A percentile compares a stretch with the other conserved stretches of the same genome.
Conservation (phyloP, 768 basidiomycete species). For the Boletus insuetus region DNA sequence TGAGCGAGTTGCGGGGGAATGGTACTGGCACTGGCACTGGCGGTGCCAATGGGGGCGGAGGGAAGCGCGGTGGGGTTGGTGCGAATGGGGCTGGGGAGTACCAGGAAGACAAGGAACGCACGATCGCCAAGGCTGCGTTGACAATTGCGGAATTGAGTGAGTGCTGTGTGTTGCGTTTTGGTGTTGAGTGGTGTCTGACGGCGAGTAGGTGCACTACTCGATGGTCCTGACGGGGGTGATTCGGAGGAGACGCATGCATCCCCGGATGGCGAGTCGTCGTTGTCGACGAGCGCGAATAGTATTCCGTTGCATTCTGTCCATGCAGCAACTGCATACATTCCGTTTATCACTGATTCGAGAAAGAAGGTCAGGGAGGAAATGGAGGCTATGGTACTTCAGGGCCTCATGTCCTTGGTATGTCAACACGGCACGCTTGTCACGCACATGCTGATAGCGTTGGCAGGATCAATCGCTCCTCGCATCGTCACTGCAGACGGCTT, state of each 20-base stretch:
- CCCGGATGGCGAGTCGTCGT: slow-evolving; percentile 7
- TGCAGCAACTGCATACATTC: slow-evolving; percentile 66
- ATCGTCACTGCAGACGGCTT: slow-evolving; percentile 92
- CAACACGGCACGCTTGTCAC: too few relatives aligned
- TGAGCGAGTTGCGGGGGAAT: slow-evolving; percentile 62
- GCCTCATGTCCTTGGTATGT: slow-evolving; percentile 68
- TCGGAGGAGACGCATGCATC: neutral
- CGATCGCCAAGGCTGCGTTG: slow-evolving; percentile 91
- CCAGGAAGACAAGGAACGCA: slow-evolving; percentile 82
- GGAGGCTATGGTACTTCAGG: slow-evolving; percentile 85
- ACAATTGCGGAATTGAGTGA: slow-evolving; percentile 87
- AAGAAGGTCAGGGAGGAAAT: slow-evolving; percentile 77
- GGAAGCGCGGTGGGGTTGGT: too few relatives aligned
- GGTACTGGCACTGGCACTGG: too few relatives aligned
- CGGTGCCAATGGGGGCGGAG: too few relatives aligned
- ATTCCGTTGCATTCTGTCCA: slow-evolving; percentile 72
- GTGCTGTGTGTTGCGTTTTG: slow-evolving; percentile 22
- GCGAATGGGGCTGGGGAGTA: slow-evolving; percentile 29
- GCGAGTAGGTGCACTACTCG: slow-evolving; percentile 47
- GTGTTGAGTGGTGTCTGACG: neutral
- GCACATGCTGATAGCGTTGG: neutral
- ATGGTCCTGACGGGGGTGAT: slow-evolving; percentile 34
- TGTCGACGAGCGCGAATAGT: slow-evolving; percentile 20
- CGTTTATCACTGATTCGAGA: slow-evolving; percentile 70
- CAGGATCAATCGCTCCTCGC: slow-evolving; percentile 91